Evolutionary conservation across 331 rosid species (phyloP), one percentile per base, ranked within the genome.

Genomic region (Pyrus hybrid): DNA sequence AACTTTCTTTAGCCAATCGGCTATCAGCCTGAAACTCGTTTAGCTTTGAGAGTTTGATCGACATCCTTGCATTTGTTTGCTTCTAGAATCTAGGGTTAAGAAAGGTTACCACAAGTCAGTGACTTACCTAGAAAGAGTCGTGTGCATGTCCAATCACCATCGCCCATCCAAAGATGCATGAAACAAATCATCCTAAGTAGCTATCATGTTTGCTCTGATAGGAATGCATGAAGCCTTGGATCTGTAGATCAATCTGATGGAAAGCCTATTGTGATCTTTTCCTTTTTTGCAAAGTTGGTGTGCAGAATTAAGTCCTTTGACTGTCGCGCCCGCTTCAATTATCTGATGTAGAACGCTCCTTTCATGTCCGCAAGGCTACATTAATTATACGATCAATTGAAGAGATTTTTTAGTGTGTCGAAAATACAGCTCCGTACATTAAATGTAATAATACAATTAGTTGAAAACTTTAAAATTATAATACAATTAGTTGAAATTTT

Each of bases 141-240:
- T 18, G 20, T 56, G 32, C 41, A 53, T 74, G 62, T 45, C n/a
- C 62, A 45, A 62, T 74, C 45, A 74, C 51, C 47, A 74, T 74
- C 17, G 13, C 60, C 11, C 18, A 25, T 63, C 5, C 7, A 62
- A 74, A 68, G 14, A 37, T 33, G 56, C n/a, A 16, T 6, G 56
- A 49, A 49, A 49, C 9, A 49, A 49, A 49, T 47, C 56, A 49
- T 16, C 8, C n/a, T 5, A 49, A 49, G 56, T 49, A 49, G 56
- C 56, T 17, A 2, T 49, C 56, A 6, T 49, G n/a, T 49, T 49
- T 49, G n/a, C n/a, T 16, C 18, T 17, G 7, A 49, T 49, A 3
- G 18, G 29, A 33, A 62, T 25, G 67, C 67, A 62, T 62, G 33
- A 28, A 62, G n/a, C 12, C 12, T 62, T 60, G 20, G n/a, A 35